Conservation (phyloP, 1,139 yeast species). For the Candida smagusa region DNA sequence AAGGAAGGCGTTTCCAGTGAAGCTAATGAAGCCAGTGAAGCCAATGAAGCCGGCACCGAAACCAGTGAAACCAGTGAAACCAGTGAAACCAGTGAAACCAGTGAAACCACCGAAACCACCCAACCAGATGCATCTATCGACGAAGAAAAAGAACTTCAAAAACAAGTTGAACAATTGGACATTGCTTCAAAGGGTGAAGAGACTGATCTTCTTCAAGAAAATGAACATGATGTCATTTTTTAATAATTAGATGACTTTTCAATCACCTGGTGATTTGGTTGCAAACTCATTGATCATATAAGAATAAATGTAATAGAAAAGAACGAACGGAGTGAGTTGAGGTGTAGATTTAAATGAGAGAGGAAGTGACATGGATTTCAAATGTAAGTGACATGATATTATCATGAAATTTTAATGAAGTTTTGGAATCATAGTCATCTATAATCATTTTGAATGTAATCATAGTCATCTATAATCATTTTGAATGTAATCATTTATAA, state of each 20-base stretch:
- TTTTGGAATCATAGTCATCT: too few species aligned
- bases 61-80: background rate
- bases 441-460: too few species aligned
- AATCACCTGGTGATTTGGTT: too few species aligned
- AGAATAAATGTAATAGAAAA: too few species aligned
- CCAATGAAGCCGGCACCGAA: slow-evolving; percentile 6
- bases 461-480: too few species aligned
- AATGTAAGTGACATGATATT: too few species aligned
- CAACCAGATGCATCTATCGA: background rate
- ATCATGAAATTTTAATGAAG: too few species aligned
- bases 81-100: slow-evolving; percentile 19
- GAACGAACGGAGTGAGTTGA: too few species aligned
- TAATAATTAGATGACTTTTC: slow-evolving; percentile 12
- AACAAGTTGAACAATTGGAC: slow-evolving; percentile 25
- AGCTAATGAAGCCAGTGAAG: slow-evolving; percentile 3
- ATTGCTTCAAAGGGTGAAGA: slow-evolving; percentile 13
- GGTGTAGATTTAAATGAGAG: too few species aligned
- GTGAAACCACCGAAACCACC: slow-evolving; percentile 11
- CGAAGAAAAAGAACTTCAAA: slow-evolving; percentile 14
- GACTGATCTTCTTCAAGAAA: slow-evolving; percentile 31
- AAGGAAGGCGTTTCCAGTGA: slow-evolving; percentile 4
- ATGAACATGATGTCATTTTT: slow-evolving; percentile 44
- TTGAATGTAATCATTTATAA: too few species aligned
- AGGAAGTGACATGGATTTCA: too few species aligned
- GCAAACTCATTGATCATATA: too few species aligned